Percentiles rank a stretch among this genome's conserved stretches.
phyloP scores from a whole-genome alignment of 208 protist genomes.

The Phytomonas sp. region DNA sequence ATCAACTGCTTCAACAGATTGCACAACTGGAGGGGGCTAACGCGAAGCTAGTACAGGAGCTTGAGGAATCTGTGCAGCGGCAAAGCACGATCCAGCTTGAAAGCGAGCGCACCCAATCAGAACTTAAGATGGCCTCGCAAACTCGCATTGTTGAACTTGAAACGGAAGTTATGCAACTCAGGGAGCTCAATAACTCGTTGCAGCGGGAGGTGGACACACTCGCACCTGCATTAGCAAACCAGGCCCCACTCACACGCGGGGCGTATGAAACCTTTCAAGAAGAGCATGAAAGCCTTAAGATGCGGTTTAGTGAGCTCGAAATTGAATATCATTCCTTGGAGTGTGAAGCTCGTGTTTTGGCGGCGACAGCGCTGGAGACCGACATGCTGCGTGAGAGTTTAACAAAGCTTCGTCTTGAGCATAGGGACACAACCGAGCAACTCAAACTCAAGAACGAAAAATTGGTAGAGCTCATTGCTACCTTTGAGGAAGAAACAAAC shows the following conservation, averaged over 20 bases:
- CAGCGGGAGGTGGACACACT: neutral
- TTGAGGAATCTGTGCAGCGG: neutral
- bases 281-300: neutral
- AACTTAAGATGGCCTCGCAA: neutral
- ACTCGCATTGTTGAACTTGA: neutral
- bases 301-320: neutral
- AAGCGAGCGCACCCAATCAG: neutral
- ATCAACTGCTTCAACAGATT: neutral
- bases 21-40: neutral
- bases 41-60: neutral
- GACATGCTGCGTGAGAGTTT: neutral
- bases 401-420: neutral
- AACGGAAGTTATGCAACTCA: neutral
- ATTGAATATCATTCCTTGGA: neutral
- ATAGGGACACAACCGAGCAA: neutral
- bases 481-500: neutral
- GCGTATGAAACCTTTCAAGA: neutral
- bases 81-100: neutral
- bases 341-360: neutral
- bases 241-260: neutral
- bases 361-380: neutral
- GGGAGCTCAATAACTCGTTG: neutral
- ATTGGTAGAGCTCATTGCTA: neutral
- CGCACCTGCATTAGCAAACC: neutral
- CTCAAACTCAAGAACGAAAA: neutral